Percentiles rank a stretch among this genome's conserved stretches.
Evolutionary conservation across 2,329 filamentous ascomycete species (phyloP).

Genomic region (Erysiphe pulchra): DNA sequence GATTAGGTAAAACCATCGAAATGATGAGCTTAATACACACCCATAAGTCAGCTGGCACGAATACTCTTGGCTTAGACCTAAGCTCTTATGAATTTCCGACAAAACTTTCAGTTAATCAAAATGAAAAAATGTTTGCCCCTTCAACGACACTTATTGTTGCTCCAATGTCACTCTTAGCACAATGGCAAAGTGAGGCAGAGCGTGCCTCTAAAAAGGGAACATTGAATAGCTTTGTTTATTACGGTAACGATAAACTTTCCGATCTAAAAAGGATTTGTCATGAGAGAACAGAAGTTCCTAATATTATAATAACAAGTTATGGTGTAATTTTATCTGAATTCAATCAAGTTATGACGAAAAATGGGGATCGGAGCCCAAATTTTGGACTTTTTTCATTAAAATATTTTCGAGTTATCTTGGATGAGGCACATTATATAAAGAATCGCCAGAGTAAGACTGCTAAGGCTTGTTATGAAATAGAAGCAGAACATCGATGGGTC

Average conservation of each 20-base stretch:
- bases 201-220: constrained; percentile 71
- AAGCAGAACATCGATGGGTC: constrained; percentile 69
- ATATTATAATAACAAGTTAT: constrained; percentile 86
- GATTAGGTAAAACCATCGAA: constrained; percentile 91
- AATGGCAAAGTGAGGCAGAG: constrained; percentile 89
- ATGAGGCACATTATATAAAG: constrained; percentile 90
- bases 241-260: constrained; percentile 58
- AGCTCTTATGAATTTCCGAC: constrained; percentile 36
- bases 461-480: constrained; percentile 77
- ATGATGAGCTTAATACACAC: constrained; percentile 88
- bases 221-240: constrained; percentile 70
- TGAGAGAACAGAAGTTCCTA: constrained; percentile 53
- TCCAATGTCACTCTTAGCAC: constrained; percentile 83
- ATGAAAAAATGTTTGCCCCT: constrained; percentile 38
- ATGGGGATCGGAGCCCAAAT: constrained; percentile 37
- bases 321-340: constrained; percentile 80
- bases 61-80: constrained; percentile 1
- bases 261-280: constrained; percentile 60
- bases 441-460: constrained; percentile 76
- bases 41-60: constrained; percentile 30
- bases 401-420: constrained; percentile 85
- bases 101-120: constrained; percentile 28
- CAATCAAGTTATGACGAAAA: constrained; percentile 40
- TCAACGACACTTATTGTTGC: constrained; percentile 88
- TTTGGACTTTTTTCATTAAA: constrained; percentile 71